Percentiles rank a stretch among this genome's conserved stretches.
phyloP scores from a whole-genome alignment of 257 asterid species.

The Solanum dulcamara region DNA sequence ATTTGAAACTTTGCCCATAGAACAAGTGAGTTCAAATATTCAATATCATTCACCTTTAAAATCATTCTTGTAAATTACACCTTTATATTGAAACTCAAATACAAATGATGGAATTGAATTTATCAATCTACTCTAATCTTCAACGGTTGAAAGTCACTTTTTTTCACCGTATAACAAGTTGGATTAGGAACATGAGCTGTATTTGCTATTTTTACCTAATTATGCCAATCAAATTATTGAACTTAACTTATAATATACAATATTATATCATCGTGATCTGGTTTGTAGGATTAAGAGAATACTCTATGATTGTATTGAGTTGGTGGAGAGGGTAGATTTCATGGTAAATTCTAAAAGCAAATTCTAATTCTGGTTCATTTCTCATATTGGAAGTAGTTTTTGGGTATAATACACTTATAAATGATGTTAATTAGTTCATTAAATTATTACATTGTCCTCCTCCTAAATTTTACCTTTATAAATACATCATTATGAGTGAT shows the following conservation, averaged over 20 bases:
- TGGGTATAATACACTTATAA: not conserved
- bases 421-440: not conserved
- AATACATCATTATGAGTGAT: not conserved
- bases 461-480: too few relatives aligned
- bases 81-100: not conserved
- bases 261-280: not conserved
- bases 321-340: not conserved
- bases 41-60: accelerated
- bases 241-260: not conserved
- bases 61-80: not conserved
- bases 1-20: not conserved
- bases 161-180: not conserved
- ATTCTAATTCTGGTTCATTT: not conserved
- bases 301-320: not conserved
- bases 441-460: too few relatives aligned
- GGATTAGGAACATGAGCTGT: not conserved
- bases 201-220: not conserved
- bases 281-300: not conserved
- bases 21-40: not conserved
- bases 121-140: not conserved
- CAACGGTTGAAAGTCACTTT: not conserved
- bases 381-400: not conserved
- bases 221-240: not conserved
- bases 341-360: not conserved
- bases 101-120: accelerated